A percentile compares a stretch with the other conserved stretches of the same genome.
Conservation (phyloP, 2,329 filamentous ascomycete species). For the Trichoderma endophyticum region DNA sequence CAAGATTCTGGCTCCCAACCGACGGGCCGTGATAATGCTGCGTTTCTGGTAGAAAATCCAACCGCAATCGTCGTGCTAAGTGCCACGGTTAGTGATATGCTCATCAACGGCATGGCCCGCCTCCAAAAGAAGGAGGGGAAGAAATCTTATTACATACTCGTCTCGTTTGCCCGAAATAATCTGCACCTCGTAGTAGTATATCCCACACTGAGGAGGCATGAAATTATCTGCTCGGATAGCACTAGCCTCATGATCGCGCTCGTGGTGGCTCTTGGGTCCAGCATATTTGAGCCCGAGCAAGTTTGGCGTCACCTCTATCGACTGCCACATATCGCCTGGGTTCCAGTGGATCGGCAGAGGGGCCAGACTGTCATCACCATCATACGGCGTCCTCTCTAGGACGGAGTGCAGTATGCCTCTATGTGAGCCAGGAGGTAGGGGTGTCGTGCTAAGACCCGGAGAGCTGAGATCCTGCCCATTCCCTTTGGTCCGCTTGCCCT, state of each 20-base stretch:
- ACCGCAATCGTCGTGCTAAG: conserved; percentile 58
- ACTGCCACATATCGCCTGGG: conserved; percentile 67
- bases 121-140: too few species aligned
- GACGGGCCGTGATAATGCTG: conserved; percentile 53
- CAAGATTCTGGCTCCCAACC: conserved; percentile 68
- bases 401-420: conserved; percentile 80
- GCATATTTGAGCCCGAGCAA: conserved; percentile 68
- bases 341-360: conserved; percentile 83
- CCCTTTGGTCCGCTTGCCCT: conserved; percentile 32
- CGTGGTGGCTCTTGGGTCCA: conserved; percentile 44
- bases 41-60: conserved; percentile 56
- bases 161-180: conserved; percentile 51
- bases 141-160: conserved; percentile 42
- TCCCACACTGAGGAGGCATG: conserved; percentile 85
- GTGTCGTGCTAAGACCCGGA: conserved; percentile 44
- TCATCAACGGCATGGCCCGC: neutral
- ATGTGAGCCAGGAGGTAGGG: conserved; percentile 51
- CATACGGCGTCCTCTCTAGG: conserved; percentile 68
- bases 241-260: conserved; percentile 70
- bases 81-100: conserved; percentile 10
- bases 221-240: conserved; percentile 78
- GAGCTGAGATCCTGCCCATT: conserved; percentile 51
- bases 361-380: conserved; percentile 57
- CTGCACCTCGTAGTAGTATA: conserved; percentile 86
- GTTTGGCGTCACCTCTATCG: conserved; percentile 70